These are phyloP conservation scores for Vanrija sp. DNA, from an alignment of 1,284 basidiomycete genomes.

Conservation along the genomic window DNA sequence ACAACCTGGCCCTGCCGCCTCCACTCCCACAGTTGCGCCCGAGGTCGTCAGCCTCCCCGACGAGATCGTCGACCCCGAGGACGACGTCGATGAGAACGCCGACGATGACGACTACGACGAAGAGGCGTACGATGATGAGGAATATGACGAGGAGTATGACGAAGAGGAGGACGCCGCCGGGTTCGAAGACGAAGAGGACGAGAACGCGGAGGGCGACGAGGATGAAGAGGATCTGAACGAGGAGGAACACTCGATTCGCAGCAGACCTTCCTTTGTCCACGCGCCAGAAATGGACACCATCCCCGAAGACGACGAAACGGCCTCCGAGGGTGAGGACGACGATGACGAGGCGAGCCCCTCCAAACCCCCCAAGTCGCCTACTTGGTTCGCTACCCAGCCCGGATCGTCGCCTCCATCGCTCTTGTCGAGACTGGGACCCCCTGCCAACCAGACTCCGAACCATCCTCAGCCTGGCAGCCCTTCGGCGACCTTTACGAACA, in stretches of 20 bases:
- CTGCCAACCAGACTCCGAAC: background rate
- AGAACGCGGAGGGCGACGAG: slow-evolving; percentile 17
- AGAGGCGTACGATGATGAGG: slow-evolving; percentile 20
- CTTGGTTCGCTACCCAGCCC: slow-evolving; percentile 24
- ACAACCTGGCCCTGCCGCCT: background rate
- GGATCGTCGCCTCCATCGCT: background rate
- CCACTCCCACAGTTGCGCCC: background rate
- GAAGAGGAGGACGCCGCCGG: slow-evolving; percentile 18
- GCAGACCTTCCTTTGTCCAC: slow-evolving; percentile 15
- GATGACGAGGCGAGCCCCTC: slow-evolving; percentile 1
- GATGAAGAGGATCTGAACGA: slow-evolving; percentile 20
- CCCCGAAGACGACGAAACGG: slow-evolving; percentile 23
- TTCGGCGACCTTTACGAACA: slow-evolving; percentile 11
- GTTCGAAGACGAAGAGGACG: slow-evolving; percentile 17
- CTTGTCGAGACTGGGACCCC: slow-evolving; percentile 12
- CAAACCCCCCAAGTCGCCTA: slow-evolving; percentile 27
- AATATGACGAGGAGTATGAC: slow-evolving; percentile 18
- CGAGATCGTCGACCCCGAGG: slow-evolving; percentile 1
- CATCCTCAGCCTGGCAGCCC: background rate
- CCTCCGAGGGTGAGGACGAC: slow-evolving; percentile 15
- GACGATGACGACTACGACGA: slow-evolving; percentile 20
- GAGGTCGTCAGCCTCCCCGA: background rate
- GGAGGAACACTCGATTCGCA: slow-evolving; percentile 4
- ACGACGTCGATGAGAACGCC: slow-evolving; percentile 13
- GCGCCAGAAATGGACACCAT: slow-evolving; percentile 33